These are phyloP conservation scores for Pythium brassicae DNA, from an alignment of 352 stramenopile genomes.

Conservation along the genomic window DNA sequence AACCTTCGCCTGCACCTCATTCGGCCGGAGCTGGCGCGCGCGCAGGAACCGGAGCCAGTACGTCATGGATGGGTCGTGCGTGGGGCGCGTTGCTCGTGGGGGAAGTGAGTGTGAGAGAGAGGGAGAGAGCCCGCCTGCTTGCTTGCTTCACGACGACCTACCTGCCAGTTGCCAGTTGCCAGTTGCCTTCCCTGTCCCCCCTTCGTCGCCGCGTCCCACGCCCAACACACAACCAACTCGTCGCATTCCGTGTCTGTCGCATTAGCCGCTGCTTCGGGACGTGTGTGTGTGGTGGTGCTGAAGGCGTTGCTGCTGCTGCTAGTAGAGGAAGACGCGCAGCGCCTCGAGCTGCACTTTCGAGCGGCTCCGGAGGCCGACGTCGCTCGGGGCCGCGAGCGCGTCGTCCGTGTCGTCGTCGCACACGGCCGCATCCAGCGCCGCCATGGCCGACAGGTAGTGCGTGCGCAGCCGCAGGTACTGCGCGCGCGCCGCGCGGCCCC, in stretches of 20 bases:
- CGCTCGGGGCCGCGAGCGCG: constrained; percentile 34
- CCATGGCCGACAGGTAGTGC: constrained; percentile 60
- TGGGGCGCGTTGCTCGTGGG: constrained; percentile 5
- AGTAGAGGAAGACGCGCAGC: constrained; percentile 63
- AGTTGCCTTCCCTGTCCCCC: too few species aligned
- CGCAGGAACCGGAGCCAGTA: constrained; percentile 15
- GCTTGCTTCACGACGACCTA: too few species aligned
- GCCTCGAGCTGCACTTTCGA: constrained; percentile 54
- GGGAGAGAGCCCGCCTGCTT: too few species aligned
- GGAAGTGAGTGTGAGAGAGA: neutral
- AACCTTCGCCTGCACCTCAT: constrained; percentile 34
- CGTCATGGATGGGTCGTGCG: constrained; percentile 4
- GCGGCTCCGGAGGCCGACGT: constrained; percentile 53
- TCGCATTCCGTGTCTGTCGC: too few species aligned
- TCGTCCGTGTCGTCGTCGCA: constrained; percentile 56
- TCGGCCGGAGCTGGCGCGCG: constrained; percentile 16
- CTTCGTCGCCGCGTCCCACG: too few species aligned
- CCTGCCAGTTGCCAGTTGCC: too few species aligned
- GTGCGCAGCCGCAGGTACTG: constrained; percentile 63
- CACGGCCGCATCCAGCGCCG: constrained; percentile 54
- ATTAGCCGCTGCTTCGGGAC: too few species aligned
- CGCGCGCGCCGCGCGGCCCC: constrained; percentile 42
- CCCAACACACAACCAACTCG: too few species aligned
- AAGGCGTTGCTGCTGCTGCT: neutral
- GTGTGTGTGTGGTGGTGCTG: too few species aligned